These are phyloP conservation scores for Hortiboletus campestris DNA, from an alignment of 768 basidiomycete species.

Conservation along the genomic window DNA sequence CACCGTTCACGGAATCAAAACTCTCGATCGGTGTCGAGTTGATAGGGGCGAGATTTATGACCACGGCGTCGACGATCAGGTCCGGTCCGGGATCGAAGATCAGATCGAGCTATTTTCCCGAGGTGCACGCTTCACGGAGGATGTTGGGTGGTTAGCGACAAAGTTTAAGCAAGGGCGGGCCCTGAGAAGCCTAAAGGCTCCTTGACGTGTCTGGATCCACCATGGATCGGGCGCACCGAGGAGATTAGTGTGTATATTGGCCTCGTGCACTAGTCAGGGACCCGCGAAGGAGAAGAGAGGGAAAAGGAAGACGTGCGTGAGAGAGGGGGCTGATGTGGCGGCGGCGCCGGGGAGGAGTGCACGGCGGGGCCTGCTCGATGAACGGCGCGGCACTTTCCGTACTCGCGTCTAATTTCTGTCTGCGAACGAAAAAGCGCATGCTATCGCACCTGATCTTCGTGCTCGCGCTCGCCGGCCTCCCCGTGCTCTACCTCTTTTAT, in stretches of 20 bases:
- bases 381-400: constrained; percentile 16
- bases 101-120: constrained; percentile 23
- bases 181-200: constrained; percentile 14
- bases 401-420: not conserved
- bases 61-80: constrained; percentile 26
- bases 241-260: not conserved
- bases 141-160: constrained; percentile 14
- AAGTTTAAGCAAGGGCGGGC: constrained; percentile 1
- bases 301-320: too few relatives aligned
- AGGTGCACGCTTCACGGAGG: constrained; percentile 23
- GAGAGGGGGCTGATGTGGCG: constrained; percentile 4
- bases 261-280: too few relatives aligned
- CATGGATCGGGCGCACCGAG: not conserved
- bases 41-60: constrained; percentile 16
- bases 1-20: not conserved
- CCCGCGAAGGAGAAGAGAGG: too few relatives aligned
- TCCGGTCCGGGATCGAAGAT: constrained; percentile 31
- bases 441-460: constrained; percentile 27
- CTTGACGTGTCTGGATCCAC: constrained; percentile 8
- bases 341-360: not conserved
- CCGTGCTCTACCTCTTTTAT: constrained; percentile 28
- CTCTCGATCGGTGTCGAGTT: not conserved
- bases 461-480: constrained; percentile 29
- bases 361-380: too few relatives aligned
- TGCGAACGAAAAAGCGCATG: not conserved